Evolutionary conservation across 2,329 filamentous ascomycete genomes (phyloP), one percentile per base, ranked within the genome.

Genomic region (Leptosphaerulina australis): DNA sequence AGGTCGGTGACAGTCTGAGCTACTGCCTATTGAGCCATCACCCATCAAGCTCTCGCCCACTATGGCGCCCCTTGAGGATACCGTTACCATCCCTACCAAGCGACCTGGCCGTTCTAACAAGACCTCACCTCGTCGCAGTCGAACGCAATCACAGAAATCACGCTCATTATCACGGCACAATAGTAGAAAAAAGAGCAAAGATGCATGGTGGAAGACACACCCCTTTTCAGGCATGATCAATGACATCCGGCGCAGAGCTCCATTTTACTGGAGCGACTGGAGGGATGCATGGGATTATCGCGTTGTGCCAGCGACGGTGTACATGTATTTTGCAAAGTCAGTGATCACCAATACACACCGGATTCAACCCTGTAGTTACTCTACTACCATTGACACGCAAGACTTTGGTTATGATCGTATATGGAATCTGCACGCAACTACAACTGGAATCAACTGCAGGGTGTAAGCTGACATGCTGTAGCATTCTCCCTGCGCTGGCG

Each of bases 251-350:
- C 84, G 90, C 50, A 78, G 91, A 55, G 81, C 81, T 6, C 91
- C 91, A 1, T 95, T 82, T 69, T 96, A 94, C 68, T 78, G 76
- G 74, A 92, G 87, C 72, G 91, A 96, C 72, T 95, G 88, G 88
- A 78, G 70, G 14, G 91, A 96, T 76, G 91, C 91, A 1, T 94
- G 89, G 89, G 88, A 95, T 69, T 96, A 96, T 76, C 84, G 91
- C 44, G 89, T 96, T 31, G 82, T 96, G 29, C 91, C 91, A 1
- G 90, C 90, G 12, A 95, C 91, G 5, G 63, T 95, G 22, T 95
- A 95, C 74, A 96, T 95, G 89, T 96, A 94, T 77, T 96, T 95
- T 81, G 90, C 91, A 56, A 95, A 95, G 90, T 93, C 80, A 67
- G 80, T 66, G n/a, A n/a, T n/a, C n/a, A n/a, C n/a, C n/a, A n/a